These are phyloP conservation scores for Penicillium robsamsonii DNA, from an alignment of 495 filamentous ascomycete genomes.

Conservation along the genomic window DNA sequence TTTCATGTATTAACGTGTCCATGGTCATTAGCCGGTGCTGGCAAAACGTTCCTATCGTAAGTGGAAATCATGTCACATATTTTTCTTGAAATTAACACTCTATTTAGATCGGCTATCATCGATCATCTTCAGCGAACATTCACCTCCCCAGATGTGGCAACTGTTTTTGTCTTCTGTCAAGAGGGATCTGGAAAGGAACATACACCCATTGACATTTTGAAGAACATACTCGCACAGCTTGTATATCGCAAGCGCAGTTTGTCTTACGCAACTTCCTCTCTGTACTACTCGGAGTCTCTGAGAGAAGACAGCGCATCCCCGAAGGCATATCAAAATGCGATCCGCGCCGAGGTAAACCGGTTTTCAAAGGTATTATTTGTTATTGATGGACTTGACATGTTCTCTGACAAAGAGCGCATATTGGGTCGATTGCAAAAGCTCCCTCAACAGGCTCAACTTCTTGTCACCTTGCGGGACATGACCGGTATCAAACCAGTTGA, in stretches of 20 bases:
- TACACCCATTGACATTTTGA: slow-evolving; percentile 24
- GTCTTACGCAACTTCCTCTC: neutral
- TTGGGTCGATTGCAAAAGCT: slow-evolving; percentile 36
- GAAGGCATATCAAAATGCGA: slow-evolving; percentile 36
- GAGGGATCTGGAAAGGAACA: slow-evolving; percentile 15
- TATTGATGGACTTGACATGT: slow-evolving; percentile 33
- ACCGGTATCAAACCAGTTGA: too few relatives aligned
- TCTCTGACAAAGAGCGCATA: slow-evolving; percentile 32
- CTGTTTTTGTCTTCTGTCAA: slow-evolving; percentile 35
- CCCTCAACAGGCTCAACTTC: slow-evolving; percentile 34
- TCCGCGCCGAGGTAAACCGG: slow-evolving; percentile 33
- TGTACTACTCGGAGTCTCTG: neutral
- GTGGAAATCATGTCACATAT: neutral
- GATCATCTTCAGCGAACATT: slow-evolving; percentile 32
- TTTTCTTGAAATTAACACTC: too few relatives aligned
- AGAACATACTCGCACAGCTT: slow-evolving; percentile 34
- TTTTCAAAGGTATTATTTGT: slow-evolving; percentile 36
- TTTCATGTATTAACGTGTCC: too few relatives aligned
- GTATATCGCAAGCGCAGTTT: slow-evolving; percentile 31
- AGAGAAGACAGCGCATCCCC: slow-evolving; percentile 23
- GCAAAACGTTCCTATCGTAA: slow-evolving; percentile 39
- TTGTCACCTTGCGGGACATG: slow-evolving; percentile 32
- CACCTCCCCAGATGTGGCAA: slow-evolving; percentile 35
- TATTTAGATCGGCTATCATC: slow-evolving; percentile 27
- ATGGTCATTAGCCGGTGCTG: slow-evolving; percentile 29